Base-by-base conservation (phyloP, 2,329 filamentous ascomycete species). In the Epicoccum sorghinum region DNA sequence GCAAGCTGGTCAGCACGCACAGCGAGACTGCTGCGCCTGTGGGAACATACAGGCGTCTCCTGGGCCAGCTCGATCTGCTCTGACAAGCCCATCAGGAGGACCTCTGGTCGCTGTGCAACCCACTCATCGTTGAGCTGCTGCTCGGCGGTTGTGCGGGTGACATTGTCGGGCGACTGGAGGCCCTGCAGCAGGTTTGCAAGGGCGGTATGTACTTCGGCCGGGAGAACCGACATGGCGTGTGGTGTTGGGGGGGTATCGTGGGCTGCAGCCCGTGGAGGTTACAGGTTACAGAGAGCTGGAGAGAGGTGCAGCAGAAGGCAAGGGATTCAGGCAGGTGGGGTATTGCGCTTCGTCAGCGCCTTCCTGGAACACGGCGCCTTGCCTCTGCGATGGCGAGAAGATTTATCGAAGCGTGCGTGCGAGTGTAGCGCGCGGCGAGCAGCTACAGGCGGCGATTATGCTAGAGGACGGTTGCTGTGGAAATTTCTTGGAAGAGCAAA, bases 81-180 rank as follows among this genome's bases (percentile, higher is more conserved):
- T 36, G 89, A 93, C 67, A 99, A 80, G 62, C 93, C 95, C 89
- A 98, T 95, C 72, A 99, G 80, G 65, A 98, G 82, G 66, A 96
- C 83, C 69, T 97, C 93, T 32, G 95, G 93, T 57, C 89, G 86
- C 52, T 86, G 83, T 58, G 81, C 80, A 32, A 92, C 89, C 95
- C 95, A 99, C 82, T 92, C 93, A 77, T 86, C 90, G 75, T 91
- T 90, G 59, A 99, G 81, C 75, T 93, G 89, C 62, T 96, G 91
- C 77, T 99, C 95, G 47, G 93, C 93, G 75, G 91, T 86, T 27
- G 89, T 86, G 73, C 95, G 89, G 67, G 91, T 83, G 54, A 82
- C 82, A 79, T 99, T 99, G 79, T 99, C 93, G 66, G 91, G 80
- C 42, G 91, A 93, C 79, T 95, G 90, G 62, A 99, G 86, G 65